Conservation (phyloP, 108 stramenopile genomes). For the Conticribra weissflogii region DNA sequence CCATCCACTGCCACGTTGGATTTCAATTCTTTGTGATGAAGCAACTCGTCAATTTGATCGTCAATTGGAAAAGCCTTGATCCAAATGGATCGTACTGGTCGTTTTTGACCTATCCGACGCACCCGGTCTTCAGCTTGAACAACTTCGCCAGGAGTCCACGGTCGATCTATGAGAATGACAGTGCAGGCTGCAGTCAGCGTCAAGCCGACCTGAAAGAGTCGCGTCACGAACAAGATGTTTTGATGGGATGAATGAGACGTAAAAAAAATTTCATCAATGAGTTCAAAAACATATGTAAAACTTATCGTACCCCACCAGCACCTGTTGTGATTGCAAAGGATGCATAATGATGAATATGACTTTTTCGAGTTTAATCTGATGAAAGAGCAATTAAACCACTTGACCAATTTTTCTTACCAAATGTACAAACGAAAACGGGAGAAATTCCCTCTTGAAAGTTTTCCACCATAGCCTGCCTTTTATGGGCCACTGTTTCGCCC, state of each 20-base stretch:
- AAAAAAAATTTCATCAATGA: not conserved
- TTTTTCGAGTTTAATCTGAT: not conserved
- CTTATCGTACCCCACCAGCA: conserved; percentile 62
- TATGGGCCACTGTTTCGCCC: conserved; percentile 68
- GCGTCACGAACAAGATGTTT: too few relatives aligned
- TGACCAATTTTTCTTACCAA: conserved; percentile 40
- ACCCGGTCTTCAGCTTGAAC: conserved; percentile 80
- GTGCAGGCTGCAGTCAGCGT: conserved; percentile 85
- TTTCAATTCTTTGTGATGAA: conserved; percentile 69
- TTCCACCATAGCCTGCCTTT: conserved; percentile 79
- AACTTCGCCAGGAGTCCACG: conserved; percentile 79
- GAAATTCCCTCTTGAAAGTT: conserved; percentile 76
- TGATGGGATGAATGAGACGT: too few relatives aligned
- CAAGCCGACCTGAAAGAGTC: conserved; percentile 63
- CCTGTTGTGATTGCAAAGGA: not conserved
- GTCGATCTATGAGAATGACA: conserved; percentile 80
- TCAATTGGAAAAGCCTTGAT: conserved; percentile 68
- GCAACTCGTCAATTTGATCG: conserved; percentile 69
- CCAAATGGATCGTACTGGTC: conserved; percentile 70
- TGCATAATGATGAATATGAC: not conserved
- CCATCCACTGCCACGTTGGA: conserved; percentile 60
- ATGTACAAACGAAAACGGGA: conserved; percentile 81
- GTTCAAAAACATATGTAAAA: not conserved
- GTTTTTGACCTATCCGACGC: conserved; percentile 81
- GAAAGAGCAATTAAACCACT: not conserved